Evolutionary conservation across 2,329 filamentous ascomycete species (phyloP), one percentile per base, ranked within the genome.

Genomic region (Hymenoscyphus linearis): DNA sequence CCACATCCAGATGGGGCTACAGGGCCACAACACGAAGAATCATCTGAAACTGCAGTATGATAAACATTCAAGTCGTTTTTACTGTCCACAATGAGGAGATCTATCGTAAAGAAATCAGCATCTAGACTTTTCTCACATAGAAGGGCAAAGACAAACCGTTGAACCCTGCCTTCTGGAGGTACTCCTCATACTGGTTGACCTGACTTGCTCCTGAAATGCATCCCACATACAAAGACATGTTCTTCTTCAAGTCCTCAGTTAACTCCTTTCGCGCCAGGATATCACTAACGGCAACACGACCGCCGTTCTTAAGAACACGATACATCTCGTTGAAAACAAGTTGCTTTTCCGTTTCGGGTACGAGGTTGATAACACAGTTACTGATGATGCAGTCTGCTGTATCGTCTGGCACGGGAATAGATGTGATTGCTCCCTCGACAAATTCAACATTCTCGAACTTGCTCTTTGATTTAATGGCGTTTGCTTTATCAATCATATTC

Each of bases 301-400:
- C 85, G 3, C 82, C 80, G 0, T 80, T 77, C 65, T 81, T 84
- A 1, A 88, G 74, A 0, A 88, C 64, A 1, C 85, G 79, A 60
- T 76, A 76, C 67, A 87, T 85, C 69, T 88, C 85, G 0, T 72
- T 66, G 63, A 88, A 87, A 0, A 80, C 83, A 0, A 74, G 62
- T 5, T 74, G 76, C 68, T 85, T 86, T 10, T 86, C 81, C 0
- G 63, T 60, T 9, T 73, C 69, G 0, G 82, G 82, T 0, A 86
- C 80, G 0, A 86, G 79, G 65, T 86, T 86, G 62, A 87, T 73
- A 27, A 85, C 83, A 62, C 85, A 88, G 72, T 88, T 88, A 64
- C 79, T 83, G 64, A 87, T 85, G 60, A 88, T 79, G 66, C 80
- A 81, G 71, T 86, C 77, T 18, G 77, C 80, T 16, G 69, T 78